Base-by-base conservation (phyloP, 2,329 filamentous ascomycete genomes). In the Chalaropsis thielavioides region DNA sequence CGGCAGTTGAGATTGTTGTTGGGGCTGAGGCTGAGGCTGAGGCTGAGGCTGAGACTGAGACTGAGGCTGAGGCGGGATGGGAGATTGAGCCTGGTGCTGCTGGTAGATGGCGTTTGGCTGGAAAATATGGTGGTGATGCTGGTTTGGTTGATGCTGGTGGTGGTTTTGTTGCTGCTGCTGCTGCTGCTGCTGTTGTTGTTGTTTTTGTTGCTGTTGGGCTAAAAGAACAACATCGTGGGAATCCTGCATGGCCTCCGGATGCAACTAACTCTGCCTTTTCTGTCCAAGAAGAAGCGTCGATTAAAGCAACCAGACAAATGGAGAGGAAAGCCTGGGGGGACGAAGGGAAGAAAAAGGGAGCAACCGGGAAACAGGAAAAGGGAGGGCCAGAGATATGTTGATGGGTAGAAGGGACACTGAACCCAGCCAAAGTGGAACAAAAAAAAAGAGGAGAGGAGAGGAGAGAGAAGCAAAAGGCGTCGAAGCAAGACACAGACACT, bases 21-120 rank as follows among this genome's bases (percentile, higher is more conserved):
- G 70, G 61, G 27, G 69, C 63, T 68, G 70, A 51, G 68, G 68
- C 73, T 80, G 78, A 66, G 68, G 68, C 68, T 74, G 74, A 66
- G 75, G 74, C 63, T 71, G 72, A 54, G 22, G 43, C 40, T 64
- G 62, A 35, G 54, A 22, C 35, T 46, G 46, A 44, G 43, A 17
- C 40, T 58, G 43, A 15, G 51, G 60, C 35, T 61, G 41, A 49
- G 56, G 56, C 56, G 61, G 64, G 63, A 44, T 13, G 40, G 58
- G 38, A n/a, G 38, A 49, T 19, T 61, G 54, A 6, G 41, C 43
- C n/a, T 64, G 63, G 24, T 64, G 54, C 15, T 64, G 62, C 27
- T 63, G 61, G 35, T 59, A 27, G 22, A 22, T 22, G 8, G 46
- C n/a, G 46, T 49, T 49, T 49, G 46, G n/a, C 13, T 44, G 22